A percentile compares a stretch with the other conserved stretches of the same genome.
Conservation (phyloP, 805 yeast species). For the Saccharomyces jurei region DNA sequence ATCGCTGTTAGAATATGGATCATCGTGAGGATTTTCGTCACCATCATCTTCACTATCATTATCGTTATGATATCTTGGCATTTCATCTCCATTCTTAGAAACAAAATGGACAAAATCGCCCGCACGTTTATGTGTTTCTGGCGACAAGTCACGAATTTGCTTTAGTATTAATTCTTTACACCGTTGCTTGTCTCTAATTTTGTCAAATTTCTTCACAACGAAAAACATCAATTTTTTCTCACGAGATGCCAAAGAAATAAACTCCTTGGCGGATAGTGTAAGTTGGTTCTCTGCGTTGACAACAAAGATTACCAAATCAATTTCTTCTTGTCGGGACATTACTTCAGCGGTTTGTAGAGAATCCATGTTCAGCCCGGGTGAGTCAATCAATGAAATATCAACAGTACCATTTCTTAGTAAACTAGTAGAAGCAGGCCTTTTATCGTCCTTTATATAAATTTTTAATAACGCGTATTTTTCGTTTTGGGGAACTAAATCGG, state of each 20-base stretch:
- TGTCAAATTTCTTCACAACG: constrained; percentile 89
- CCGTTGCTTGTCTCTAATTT: constrained; percentile 68
- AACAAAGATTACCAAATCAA: constrained; percentile 91
- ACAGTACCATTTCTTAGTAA: constrained; percentile 82
- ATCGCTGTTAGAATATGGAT: constrained; percentile 23
- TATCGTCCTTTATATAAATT: constrained; percentile 69
- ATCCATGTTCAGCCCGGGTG: constrained; percentile 93
- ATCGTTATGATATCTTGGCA: constrained; percentile 32
- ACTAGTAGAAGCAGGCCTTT: constrained; percentile 53
- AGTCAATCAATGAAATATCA: constrained; percentile 88
- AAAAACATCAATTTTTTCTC: constrained; percentile 90
- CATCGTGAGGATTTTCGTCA: constrained; percentile 31
- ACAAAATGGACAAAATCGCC: constrained; percentile 92
- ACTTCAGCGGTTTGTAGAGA: constrained; percentile 91
- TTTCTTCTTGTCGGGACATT: constrained; percentile 92
- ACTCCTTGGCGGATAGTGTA: constrained; percentile 89
- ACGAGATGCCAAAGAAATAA: constrained; percentile 79
- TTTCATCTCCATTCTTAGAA: constrained; percentile 48
- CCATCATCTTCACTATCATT: constrained; percentile 32
- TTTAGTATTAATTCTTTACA: constrained; percentile 72
- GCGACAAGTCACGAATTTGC: constrained; percentile 78
- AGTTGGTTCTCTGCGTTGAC: constrained; percentile 95
- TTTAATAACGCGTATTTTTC: constrained; percentile 67
- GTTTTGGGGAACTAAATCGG: constrained; percentile 62
- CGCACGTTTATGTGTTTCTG: constrained; percentile 83